phyloP scores from a whole-genome alignment of 148 eudicot species.

The Vaccinium corymbosum region DNA sequence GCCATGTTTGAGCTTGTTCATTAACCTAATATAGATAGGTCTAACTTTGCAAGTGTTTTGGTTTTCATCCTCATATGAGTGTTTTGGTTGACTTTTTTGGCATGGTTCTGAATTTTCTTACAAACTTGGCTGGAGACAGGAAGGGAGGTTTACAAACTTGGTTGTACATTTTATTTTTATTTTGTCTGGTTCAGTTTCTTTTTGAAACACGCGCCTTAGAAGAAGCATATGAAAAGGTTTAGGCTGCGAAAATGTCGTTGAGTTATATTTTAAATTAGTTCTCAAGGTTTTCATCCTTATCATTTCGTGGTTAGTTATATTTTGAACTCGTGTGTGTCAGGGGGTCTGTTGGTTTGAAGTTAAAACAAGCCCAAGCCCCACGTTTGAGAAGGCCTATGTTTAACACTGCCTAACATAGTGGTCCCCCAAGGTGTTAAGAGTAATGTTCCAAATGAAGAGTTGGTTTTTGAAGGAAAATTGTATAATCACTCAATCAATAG shows the following conservation, averaged over 20 bases:
- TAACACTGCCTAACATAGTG: conserved; percentile 46
- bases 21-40: neutral
- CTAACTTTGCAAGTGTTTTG: neutral
- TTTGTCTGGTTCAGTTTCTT: neutral
- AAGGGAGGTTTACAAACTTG: neutral
- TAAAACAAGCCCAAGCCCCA: conserved; percentile 89
- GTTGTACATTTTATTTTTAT: neutral
- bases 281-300: conserved; percentile 20
- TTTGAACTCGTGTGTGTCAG: conserved; percentile 82
- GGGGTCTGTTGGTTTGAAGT: conserved; percentile 84
- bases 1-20: neutral
- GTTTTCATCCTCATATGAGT: neutral
- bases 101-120: neutral
- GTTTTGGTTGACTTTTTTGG: neutral
- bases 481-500: conserved; percentile 45
- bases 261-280: conserved; percentile 16
- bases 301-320: conserved; percentile 40
- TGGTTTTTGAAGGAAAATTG: conserved; percentile 44
- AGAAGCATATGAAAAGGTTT: neutral
- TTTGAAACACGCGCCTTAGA: neutral
- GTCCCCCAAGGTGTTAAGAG: conserved; percentile 49
- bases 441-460: conserved; percentile 48
- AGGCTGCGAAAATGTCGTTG: conserved; percentile 4
- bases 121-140: neutral
- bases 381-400: conserved; percentile 58